Base-by-base conservation (phyloP, 148 eudicot species). In the Euryodendron excelsum region DNA sequence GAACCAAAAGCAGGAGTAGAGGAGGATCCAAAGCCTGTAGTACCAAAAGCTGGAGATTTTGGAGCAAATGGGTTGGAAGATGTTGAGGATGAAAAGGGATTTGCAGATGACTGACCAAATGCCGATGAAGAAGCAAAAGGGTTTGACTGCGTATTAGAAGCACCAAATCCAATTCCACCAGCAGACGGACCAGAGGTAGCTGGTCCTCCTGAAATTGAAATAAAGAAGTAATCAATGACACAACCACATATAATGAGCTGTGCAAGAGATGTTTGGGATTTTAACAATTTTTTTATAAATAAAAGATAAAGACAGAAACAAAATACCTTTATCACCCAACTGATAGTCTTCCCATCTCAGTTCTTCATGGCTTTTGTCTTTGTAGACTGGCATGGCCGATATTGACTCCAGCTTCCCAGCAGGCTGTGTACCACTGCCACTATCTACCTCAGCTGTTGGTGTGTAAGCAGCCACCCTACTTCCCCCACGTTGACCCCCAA, bases 291-390 rank as follows among this genome's bases (percentile, higher is more conserved):
- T 30, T 44, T 31, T 18, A 25, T 13, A 48, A 72, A 74, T 28
- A 65, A 65, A 72, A 61, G 15, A 3, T 2, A 15, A 56, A 3
- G 60, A 36, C 14, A 71, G 21, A 52, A 13, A 64, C 5, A 61
- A 64, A 62, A 64, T 55, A 96, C 99, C 98, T 91, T 93, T 96
- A 83, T 96, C 98, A 73, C 98, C 98, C 66, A 82, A 85, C 78
- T 96, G 98, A 80, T 93, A 93, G 84, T 96, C 99, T 86, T 93
- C 99, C 99, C 99, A 96, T 78, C 98, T 89, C 74, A 96, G 85
- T 83, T 93, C 99, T 84, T 96, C 99, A 76, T 91, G 98, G 87
- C 98, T 96, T 87, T 93, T 96, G 28, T 93, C 97, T 83, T 93
- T 96, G 89, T 93, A 89, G 34, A 81, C 94, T 72, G 88, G 87